Evolutionary conservation across 2,329 filamentous ascomycete species (phyloP).

Genomic region (Paracoccidioides lutzii): DNA sequence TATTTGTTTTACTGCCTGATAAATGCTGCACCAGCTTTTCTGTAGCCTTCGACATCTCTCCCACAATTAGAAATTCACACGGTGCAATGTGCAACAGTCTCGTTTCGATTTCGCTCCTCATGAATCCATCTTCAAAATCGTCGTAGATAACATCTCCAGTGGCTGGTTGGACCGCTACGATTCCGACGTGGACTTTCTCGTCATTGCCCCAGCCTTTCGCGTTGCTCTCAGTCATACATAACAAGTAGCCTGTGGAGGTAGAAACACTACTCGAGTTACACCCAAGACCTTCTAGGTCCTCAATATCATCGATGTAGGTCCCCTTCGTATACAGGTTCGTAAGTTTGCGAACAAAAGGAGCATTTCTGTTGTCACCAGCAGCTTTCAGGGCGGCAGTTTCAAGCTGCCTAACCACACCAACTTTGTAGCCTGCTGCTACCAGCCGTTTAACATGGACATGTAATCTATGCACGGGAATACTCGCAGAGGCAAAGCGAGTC

Average conservation of each 20-base stretch:
- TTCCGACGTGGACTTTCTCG: conserved; percentile 82
- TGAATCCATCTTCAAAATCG: conserved; percentile 91
- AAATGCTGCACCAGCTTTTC: conserved; percentile 87
- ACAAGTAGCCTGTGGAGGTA: conserved; percentile 65
- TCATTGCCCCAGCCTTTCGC: conserved; percentile 72
- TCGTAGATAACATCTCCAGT: conserved; percentile 96
- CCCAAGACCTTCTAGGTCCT: conserved; percentile 66
- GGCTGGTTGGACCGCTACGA: conserved; percentile 86
- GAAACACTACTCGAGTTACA: conserved; percentile 42
- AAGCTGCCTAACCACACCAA: conserved; percentile 84
- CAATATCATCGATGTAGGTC: conserved; percentile 89
- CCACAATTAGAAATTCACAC: conserved; percentile 88
- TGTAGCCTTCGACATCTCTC: conserved; percentile 75
- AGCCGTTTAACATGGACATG: conserved; percentile 90
- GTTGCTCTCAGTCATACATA: conserved; percentile 79
- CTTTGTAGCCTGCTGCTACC: conserved; percentile 85
- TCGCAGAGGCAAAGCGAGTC: conserved; percentile 85
- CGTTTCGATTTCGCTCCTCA: conserved; percentile 93
- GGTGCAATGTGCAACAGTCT: conserved; percentile 89
- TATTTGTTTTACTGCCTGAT: conserved; percentile 76
- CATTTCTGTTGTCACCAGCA: conserved; percentile 83
- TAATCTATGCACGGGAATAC: conserved; percentile 81
- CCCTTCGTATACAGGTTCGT: conserved; percentile 97
- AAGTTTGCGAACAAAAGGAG: conserved; percentile 81
- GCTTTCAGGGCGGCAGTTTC: conserved; percentile 95